Base-by-base conservation (phyloP, 129 eudicot genomes). In the sunflower (Helianthus annuus) region DNA sequence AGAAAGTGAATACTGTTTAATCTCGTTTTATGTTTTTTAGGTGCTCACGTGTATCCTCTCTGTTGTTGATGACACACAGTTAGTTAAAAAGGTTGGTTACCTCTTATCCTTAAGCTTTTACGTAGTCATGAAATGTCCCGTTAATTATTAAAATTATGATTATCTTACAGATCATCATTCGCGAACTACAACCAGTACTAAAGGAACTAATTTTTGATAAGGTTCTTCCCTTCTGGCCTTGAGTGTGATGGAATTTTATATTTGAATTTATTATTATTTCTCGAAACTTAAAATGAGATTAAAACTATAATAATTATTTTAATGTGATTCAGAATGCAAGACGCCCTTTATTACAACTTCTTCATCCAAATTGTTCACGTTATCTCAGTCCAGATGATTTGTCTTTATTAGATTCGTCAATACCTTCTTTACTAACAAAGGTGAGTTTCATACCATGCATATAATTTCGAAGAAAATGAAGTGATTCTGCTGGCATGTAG, bases 61-160 rank as follows among this genome's bases (percentile, higher is more conserved):
- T 49, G 71, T 78, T 67, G 97, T 94, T 71, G 99, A 94, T 78
- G 99, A 94, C 88, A 94, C 99, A 59, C 92, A 86, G 70, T 91
- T 95, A 13, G 44, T 83, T n/a, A 76, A 93, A 53, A 90, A 88
- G 99, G 97, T 88, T 65, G 57, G 83, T 68, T 14, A 55, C 70
- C 46, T 27, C 1, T 7, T 63, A 17, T 13, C 10, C 14, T 7
- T 7, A 22, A n/a, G 36, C 27, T 54, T 45, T 34, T 14, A 7
- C 55, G 49, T 38, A 19, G 40, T 11, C 13, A 0, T 7, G 7
- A 45, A 36, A 60, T 48, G 34, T 53, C 32, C 15, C 2, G 0
- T 17, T 76, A 55, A 48, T 36, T 48, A 19, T 32, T 56, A 13
- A 4, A 69, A 6, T 52, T 54, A 49, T 54, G 8, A 40, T 49